These are phyloP conservation scores for Brassica carinata DNA, from an alignment of 345 rosid species.

Conservation along the genomic window DNA sequence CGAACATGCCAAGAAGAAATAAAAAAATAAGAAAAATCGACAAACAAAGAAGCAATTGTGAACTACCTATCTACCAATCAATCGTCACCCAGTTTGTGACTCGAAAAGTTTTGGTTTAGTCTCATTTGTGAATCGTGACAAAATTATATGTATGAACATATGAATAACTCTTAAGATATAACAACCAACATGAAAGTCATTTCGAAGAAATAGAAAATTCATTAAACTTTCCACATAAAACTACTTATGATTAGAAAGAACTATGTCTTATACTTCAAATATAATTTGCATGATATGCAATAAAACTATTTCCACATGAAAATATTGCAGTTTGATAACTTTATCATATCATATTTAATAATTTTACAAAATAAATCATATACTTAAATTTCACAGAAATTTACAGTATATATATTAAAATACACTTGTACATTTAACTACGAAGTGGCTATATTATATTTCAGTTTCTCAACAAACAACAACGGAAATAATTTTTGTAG, in stretches of 20 bases:
- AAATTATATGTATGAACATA: neutral
- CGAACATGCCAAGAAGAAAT: neutral
- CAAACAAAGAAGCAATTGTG: neutral
- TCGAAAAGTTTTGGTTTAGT: slow-evolving; percentile 16
- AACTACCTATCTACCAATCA: slow-evolving; percentile 24
- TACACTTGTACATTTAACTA: neutral
- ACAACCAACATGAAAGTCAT: neutral
- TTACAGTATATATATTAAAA: neutral
- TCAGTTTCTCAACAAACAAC: neutral
- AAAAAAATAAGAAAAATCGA: neutral
- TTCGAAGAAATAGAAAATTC: neutral
- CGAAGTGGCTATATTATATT: neutral
- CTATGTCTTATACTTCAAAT: neutral
- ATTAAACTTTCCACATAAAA: neutral
- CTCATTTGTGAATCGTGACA: slow-evolving; percentile 2
- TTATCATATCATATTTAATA: neutral
- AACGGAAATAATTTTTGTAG: slow-evolving; percentile 20
- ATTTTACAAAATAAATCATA: neutral
- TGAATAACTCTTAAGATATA: neutral
- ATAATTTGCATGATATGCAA: too few relatives aligned
- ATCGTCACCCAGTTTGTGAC: neutral
- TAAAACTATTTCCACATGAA: too few relatives aligned
- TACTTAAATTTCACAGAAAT: neutral
- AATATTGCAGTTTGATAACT: neutral
- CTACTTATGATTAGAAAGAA: neutral